Evolutionary conservation across 2,329 filamentous ascomycete genomes (phyloP).

Genomic region (Calonectria pseudoreteaudii): DNA sequence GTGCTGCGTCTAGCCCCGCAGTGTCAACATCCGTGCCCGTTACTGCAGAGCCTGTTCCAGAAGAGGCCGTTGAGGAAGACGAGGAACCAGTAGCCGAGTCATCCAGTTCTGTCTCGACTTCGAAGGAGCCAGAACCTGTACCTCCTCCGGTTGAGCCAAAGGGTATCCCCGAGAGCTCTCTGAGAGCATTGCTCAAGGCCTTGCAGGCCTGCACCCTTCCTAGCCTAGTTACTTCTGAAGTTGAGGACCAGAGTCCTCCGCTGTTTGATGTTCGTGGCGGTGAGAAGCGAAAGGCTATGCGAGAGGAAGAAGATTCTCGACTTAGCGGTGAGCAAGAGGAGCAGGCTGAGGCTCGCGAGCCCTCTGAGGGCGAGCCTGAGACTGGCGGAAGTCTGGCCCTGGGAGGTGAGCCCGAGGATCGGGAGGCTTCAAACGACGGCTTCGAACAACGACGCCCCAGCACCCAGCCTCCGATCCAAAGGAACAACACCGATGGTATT

Average conservation of each 20-base stretch:
- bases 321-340: constrained; percentile 62
- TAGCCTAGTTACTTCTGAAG: constrained; percentile 24
- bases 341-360: constrained; percentile 56
- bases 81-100: constrained; percentile 45
- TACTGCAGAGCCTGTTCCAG: constrained; percentile 59
- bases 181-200: constrained; percentile 52
- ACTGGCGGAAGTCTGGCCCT: constrained; percentile 87
- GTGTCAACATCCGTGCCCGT: constrained; percentile 70
- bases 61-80: constrained; percentile 54
- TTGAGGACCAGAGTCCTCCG: constrained; percentile 64
- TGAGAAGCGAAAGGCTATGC: constrained; percentile 81
- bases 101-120: constrained; percentile 23
- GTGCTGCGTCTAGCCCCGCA: constrained; percentile 84
- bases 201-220: constrained; percentile 52
- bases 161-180: constrained; percentile 38
- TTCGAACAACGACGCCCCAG: constrained; percentile 72
- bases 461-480: constrained; percentile 83
- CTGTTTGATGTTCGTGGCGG: constrained; percentile 88
- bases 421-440: constrained; percentile 65
- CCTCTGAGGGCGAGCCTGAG: constrained; percentile 80
- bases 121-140: constrained; percentile 28
- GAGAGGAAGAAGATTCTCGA: constrained; percentile 74
- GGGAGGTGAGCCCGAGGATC: constrained; percentile 92
- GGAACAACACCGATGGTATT: constrained; percentile 64
- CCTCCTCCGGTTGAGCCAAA: constrained; percentile 4